phyloP scores from a whole-genome alignment of 495 filamentous ascomycete species.

The Aspergillus saccharolyticus region DNA sequence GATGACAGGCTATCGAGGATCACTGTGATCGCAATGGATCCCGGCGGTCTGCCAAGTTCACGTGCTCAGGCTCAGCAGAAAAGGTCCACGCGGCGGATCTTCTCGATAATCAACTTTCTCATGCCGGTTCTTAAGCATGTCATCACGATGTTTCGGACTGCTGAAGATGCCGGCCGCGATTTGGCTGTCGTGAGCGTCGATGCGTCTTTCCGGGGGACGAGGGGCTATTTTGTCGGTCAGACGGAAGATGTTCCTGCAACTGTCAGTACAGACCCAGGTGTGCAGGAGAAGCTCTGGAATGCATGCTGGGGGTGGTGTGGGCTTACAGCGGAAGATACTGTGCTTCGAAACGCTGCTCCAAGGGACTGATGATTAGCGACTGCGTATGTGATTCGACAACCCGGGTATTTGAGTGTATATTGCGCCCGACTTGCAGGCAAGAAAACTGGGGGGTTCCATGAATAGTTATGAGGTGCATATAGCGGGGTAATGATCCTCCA shows the following conservation, averaged over 20 bases:
- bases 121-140: constrained; percentile 22
- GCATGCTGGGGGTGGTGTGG: constrained; percentile 22
- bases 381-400: not conserved
- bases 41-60: constrained; percentile 20
- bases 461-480: no score
- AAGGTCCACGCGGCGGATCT: constrained; percentile 3
- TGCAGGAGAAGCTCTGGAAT: constrained; percentile 18
- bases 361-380: not conserved
- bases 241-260: constrained; percentile 8
- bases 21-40: constrained; percentile 22
- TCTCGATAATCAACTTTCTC: constrained; percentile 15
- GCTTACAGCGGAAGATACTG: constrained; percentile 14
- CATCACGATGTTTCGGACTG: constrained; percentile 28
- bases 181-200: constrained; percentile 18
- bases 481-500: no score
- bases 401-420: not conserved
- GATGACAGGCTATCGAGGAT: constrained; percentile 18
- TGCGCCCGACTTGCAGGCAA: no score
- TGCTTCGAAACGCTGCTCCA: constrained; percentile 2
- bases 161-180: constrained; percentile 20
- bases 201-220: constrained; percentile 14
- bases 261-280: constrained; percentile 5
- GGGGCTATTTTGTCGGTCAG: constrained; percentile 18
- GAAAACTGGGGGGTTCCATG: no score
- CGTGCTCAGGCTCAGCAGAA: constrained; percentile 19